Conservation (phyloP, 2,329 filamentous ascomycete genomes). For the Cladorrhinum sp. region DNA sequence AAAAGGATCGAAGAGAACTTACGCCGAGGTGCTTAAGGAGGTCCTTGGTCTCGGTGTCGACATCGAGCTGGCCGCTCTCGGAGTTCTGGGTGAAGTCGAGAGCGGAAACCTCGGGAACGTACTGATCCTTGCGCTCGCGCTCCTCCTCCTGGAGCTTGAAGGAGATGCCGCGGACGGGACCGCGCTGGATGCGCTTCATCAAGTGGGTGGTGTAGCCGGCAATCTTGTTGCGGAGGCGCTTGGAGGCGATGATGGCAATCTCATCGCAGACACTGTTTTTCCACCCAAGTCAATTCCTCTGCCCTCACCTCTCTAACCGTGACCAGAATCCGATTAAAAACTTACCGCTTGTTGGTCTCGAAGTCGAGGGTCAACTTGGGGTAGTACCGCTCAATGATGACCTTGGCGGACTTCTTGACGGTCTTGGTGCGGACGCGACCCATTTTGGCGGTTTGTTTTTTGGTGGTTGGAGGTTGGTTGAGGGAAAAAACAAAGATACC, state of each 20-base stretch:
- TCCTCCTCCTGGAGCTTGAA: conserved; percentile 99
- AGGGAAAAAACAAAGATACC: conserved; percentile 5
- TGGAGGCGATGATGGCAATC: conserved; percentile 98
- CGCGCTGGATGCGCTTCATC: conserved; percentile 99
- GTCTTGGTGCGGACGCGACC: conserved; percentile 70
- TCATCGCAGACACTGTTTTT: conserved; percentile 80
- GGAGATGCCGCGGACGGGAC: conserved; percentile 98
- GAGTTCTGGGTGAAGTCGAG: conserved; percentile 95
- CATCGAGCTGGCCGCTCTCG: conserved; percentile 90
- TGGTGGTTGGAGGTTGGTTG: conserved; percentile 29
- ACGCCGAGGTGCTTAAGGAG: conserved; percentile 97
- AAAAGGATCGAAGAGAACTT: conserved; percentile 48
- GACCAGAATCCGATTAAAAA: conserved; percentile 81
- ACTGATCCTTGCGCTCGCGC: conserved; percentile 99
- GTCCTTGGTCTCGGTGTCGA: conserved; percentile 98
- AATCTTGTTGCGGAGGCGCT: conserved; percentile 99
- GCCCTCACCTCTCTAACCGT: conserved; percentile 67
- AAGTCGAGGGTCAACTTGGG: conserved; percentile 97
- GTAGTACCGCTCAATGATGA: conserved; percentile 99
- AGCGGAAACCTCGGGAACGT: conserved; percentile 97
- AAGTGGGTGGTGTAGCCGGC: conserved; percentile 97
- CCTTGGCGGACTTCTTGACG: conserved; percentile 84
- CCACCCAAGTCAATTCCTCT: conserved; percentile 52
- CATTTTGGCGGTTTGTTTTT: conserved; percentile 58
- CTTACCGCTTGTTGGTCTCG: conserved; percentile 77